Conservation (phyloP, 352 stramenopile species). For the Phytophthora meadii region DNA sequence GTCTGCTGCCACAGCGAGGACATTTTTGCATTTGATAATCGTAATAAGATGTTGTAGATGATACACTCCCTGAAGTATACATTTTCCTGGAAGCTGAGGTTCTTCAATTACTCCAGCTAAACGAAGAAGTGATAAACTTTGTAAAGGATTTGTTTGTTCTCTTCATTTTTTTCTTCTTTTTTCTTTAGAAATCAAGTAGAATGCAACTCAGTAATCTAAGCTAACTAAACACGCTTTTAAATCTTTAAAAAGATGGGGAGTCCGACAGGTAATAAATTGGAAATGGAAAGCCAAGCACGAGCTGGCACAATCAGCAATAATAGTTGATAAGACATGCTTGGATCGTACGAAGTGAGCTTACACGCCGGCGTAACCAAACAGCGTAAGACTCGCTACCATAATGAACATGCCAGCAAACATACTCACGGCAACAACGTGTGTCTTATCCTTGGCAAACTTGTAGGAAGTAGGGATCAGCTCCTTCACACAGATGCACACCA, state of each 20-base stretch:
- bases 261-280: neutral
- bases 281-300: slow-evolving; percentile 1
- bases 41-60: slow-evolving; percentile 42
- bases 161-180: too few species aligned
- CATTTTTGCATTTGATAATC: slow-evolving; percentile 40
- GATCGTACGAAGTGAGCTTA: slow-evolving; percentile 18
- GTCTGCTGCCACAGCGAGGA: slow-evolving; percentile 15
- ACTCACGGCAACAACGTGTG: slow-evolving; percentile 75
- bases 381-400: slow-evolving; percentile 89
- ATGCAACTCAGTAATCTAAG: too few species aligned
- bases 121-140: too few species aligned
- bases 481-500: slow-evolving; percentile 92
- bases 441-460: slow-evolving; percentile 86
- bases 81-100: neutral
- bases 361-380: slow-evolving; percentile 80
- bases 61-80: slow-evolving; percentile 11
- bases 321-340: too few species aligned
- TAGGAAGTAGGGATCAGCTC: slow-evolving; percentile 92
- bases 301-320: neutral
- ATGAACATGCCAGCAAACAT: slow-evolving; percentile 87
- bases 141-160: too few species aligned
- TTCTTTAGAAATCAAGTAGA: neutral
- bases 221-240: neutral
- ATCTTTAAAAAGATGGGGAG: neutral
- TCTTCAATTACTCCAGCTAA: too few species aligned